These are phyloP conservation scores for Omphalotus olearius DNA, from an alignment of 1,284 basidiomycete species.

Conservation along the genomic window DNA sequence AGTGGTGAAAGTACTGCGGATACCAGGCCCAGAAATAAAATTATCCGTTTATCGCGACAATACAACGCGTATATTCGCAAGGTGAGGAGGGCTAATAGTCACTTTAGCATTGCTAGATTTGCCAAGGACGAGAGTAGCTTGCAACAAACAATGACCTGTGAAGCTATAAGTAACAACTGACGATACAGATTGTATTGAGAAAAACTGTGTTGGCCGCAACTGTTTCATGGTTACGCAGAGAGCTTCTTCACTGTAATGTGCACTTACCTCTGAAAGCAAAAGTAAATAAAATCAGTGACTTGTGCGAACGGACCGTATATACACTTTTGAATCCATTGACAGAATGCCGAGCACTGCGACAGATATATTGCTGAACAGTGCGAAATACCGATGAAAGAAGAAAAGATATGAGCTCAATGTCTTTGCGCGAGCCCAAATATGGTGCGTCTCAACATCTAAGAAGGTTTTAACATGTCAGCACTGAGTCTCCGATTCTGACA, in stretches of 20 bases:
- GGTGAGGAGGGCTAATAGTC: slow-evolving; percentile 30
- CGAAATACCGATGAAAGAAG: slow-evolving; percentile 9
- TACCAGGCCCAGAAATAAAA: slow-evolving; percentile 23
- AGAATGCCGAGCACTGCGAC: not conserved
- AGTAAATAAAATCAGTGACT: not conserved
- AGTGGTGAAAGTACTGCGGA: slow-evolving; percentile 15
- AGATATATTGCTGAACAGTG: slow-evolving; percentile 5
- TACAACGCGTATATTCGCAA: slow-evolving; percentile 39
- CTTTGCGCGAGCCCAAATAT: slow-evolving; percentile 4
- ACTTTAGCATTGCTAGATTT: not conserved
- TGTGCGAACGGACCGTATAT: too few relatives aligned
- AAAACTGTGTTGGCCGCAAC: slow-evolving; percentile 22
- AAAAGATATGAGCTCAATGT: slow-evolving; percentile 1
- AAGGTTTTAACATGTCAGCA: too few relatives aligned
- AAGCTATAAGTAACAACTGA: slow-evolving; percentile 33
- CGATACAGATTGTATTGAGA: slow-evolving; percentile 28
- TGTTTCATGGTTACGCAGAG: not conserved
- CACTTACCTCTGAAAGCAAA: not conserved
- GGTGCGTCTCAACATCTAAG: not conserved
- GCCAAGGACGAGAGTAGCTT: slow-evolving; percentile 13
- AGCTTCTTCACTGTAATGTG: not conserved
- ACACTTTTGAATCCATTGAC: not conserved
- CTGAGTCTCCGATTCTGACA: not conserved
- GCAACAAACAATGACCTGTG: slow-evolving; percentile 38
- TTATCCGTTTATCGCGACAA: slow-evolving; percentile 26